Base-by-base conservation (phyloP, 1,139 yeast genomes). In the Candida mesenterica region DNA sequence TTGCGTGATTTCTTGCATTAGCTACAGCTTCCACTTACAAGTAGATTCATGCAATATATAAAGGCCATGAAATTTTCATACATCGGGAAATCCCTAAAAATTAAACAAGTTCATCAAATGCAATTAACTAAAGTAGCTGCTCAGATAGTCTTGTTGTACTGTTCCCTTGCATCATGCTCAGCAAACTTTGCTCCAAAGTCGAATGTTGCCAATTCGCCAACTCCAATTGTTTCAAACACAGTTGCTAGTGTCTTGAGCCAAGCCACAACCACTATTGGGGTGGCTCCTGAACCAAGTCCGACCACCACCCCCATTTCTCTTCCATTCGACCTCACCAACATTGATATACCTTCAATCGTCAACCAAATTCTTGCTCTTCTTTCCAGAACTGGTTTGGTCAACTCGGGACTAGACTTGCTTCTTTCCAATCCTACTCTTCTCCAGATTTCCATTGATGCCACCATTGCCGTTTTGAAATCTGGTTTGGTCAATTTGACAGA, bases 351-450 rank as follows among this genome's bases (percentile, higher is more conserved):
- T 5, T 12, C 5, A 4, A 28, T 25, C 14, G 28, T 15, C 10
- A 62, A 59, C 28, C 37, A 45, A 12, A 44, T 60, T 15, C 55
- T 61, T 35, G 39, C 39, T 6, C 48, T 51, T 5, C 46, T 62
- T 36, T 46, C 44, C 18, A 48, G 57, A 20, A 41, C 59, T 2
- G 57, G 58, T 3, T 39, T 59, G 30, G 62, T 60, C 17, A 53
- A 49, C 24, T 30, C 38, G 19, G 49, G 61, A 7, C 45, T 60
- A 34, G 62, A 61, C 34, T 43, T 50, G 33, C 61, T 55, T 7
- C 47, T 58, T 30, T 48, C 57, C 26, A 46, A 47, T 37, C 63
- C 60, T 12, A 49, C 48, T 10, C 48, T 62, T 32, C 42, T 59
- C 28, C 52, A 57, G 27, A 38, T 53, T 23, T 49, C 55, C 4